These are phyloP conservation scores for Fusarium pininemorale DNA, from an alignment of 2,329 filamentous ascomycete genomes.

Conservation along the genomic window DNA sequence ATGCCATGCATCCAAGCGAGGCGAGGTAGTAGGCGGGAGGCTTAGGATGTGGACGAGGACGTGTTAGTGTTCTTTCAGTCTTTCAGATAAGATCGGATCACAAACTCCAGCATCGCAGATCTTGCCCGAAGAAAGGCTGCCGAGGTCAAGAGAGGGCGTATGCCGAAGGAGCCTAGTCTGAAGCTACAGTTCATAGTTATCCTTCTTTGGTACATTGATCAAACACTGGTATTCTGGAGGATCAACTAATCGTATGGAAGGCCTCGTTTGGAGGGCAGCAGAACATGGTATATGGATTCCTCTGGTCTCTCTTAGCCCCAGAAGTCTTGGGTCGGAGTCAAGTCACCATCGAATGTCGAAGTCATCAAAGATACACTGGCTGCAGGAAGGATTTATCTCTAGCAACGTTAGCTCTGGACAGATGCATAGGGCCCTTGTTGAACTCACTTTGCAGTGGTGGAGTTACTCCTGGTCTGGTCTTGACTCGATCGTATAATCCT, in stretches of 20 bases:
- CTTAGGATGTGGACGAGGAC: neutral
- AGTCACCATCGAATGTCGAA: neutral
- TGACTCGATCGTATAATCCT: neutral
- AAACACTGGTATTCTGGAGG: neutral
- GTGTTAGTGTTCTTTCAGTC: neutral
- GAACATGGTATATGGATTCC: neutral
- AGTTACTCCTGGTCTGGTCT: neutral
- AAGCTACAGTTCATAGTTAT: neutral
- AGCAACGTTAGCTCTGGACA: neutral
- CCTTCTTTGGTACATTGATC: neutral
- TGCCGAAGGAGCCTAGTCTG: conserved; percentile 4
- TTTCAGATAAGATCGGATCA: conserved; percentile 4
- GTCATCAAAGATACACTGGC: neutral
- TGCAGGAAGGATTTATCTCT: neutral
- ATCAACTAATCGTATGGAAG: neutral
- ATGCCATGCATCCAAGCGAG: conserved; percentile 24
- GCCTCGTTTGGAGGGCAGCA: neutral
- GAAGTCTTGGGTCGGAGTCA: no score
- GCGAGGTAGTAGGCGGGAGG: neutral
- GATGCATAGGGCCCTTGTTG: neutral
- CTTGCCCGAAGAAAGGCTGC: conserved; percentile 30
- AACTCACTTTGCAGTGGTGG: neutral
- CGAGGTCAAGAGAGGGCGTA: conserved; percentile 16
- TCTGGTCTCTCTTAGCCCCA: neutral
- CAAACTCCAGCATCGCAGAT: conserved; percentile 21